Base-by-base conservation (phyloP, 163 green algal genomes). In the Picocystis sp. region DNA sequence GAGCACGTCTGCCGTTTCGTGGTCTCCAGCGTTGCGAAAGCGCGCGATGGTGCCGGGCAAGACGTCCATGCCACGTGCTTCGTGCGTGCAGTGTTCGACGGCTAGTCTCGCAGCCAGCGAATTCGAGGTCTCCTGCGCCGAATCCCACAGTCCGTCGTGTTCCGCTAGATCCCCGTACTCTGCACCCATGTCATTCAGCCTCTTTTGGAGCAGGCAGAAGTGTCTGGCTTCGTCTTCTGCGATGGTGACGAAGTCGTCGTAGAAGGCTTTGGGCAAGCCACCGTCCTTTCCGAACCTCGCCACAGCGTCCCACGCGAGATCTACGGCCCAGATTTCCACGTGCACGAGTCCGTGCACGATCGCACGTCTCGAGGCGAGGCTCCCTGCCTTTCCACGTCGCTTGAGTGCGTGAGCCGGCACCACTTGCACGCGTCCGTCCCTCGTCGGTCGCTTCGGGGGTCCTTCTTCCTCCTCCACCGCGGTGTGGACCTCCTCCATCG, bases 91-190 rank as follows among this genome's bases (percentile, higher is more conserved):
- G 62, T 90, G 81, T 70, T 95, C 84, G 15, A 95, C 68, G 0
- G 79, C 81, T 14, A 95, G 69, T 2, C 86, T 67, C 1, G 81
- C 80, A 19, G 71, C 66, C 42, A 93, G 57, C 53, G 67, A 82
- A 58, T 77, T 53, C 0, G 69, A 55, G 41, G 81, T 87, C 10
- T 55, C 60, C 1, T 13, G 43, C 2, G 86, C 86, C 2, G 71
- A 82, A 57, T 92, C 72, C 86, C 86, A 95, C 53, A 95, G 66
- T 6, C 80, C 85, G 35, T 93, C 86, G 64, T 95, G 86, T 8
- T 63, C 81, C 3, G 71, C 58, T 15, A 59, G 23, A 41, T 63
- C 43, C 0, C 84, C 84, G 52, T 94, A 94, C 35, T 55, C 19
- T 0, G 57, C 77, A 0, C 81, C 83, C 29, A 78, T 43, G 12